Evolutionary conservation across 345 rosid species (phyloP).

Genomic region (Viola odorata): DNA sequence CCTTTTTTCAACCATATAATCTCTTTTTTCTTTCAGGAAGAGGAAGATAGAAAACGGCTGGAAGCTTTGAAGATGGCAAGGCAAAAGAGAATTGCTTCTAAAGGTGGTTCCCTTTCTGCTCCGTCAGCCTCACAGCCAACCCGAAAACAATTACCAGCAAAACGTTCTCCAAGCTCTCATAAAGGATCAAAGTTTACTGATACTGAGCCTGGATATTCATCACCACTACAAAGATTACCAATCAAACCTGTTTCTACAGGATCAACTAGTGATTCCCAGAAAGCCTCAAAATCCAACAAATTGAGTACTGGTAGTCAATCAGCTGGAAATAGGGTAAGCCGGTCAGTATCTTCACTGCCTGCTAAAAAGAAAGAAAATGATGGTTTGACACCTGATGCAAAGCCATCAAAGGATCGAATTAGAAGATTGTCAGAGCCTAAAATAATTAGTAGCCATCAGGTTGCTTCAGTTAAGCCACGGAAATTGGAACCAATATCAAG

Average conservation of each 20-base stretch:
- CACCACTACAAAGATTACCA: constrained; percentile 58
- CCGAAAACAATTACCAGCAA: constrained; percentile 46
- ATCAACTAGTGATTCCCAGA: constrained; percentile 38
- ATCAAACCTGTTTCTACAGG: constrained; percentile 43
- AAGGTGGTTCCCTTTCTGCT: constrained; percentile 43
- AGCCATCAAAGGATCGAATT: constrained; percentile 55
- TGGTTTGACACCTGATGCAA: constrained; percentile 39
- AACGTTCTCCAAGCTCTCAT: constrained; percentile 58
- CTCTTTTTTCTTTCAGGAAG: constrained; percentile 45
- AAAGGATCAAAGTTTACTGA: constrained; percentile 81
- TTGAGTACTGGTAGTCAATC: constrained; percentile 44
- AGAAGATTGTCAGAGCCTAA: constrained; percentile 86
- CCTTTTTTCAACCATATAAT: constrained; percentile 2
- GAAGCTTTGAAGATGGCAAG: constrained; percentile 76
- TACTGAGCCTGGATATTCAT: constrained; percentile 62
- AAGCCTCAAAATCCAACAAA: constrained; percentile 49
- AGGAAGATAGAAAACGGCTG: constrained; percentile 63
- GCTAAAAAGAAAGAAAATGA: constrained; percentile 48
- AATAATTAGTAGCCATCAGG: constrained; percentile 31
- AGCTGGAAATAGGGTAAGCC: constrained; percentile 45
- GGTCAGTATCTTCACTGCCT: constrained; percentile 59
- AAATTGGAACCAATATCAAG: constrained; percentile 36
- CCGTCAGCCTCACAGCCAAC: constrained; percentile 45
- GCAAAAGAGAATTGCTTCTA: constrained; percentile 85
- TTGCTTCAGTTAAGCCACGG: constrained; percentile 45